phyloP scores from a whole-genome alignment of 768 basidiomycete genomes.

The Serpula lacrymans region DNA sequence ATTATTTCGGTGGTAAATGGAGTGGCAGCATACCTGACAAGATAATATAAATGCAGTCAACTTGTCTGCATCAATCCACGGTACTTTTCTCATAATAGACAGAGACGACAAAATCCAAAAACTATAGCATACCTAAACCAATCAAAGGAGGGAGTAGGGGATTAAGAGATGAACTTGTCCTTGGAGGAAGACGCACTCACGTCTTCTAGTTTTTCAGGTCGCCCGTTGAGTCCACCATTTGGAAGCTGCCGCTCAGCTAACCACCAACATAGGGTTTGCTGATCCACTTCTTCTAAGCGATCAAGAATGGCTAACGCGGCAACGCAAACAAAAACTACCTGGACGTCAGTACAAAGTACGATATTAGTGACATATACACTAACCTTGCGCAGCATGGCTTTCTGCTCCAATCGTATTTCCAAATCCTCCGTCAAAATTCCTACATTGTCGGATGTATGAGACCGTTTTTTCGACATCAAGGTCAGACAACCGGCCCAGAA shows the following conservation, averaged over 20 bases:
- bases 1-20: background rate
- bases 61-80: slow-evolving; percentile 86
- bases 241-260: slow-evolving; percentile 89
- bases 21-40: slow-evolving; percentile 58
- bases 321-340: slow-evolving; percentile 82
- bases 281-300: slow-evolving; percentile 73
- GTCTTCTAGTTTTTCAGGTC: slow-evolving; percentile 97
- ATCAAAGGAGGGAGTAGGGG: background rate
- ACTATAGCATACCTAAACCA: slow-evolving; percentile 88
- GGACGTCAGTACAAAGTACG: background rate
- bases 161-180: background rate
- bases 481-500: slow-evolving; percentile 70
- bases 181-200: slow-evolving; percentile 42
- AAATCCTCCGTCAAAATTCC: slow-evolving; percentile 96
- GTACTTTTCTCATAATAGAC: slow-evolving; percentile 75
- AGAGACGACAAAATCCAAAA: slow-evolving; percentile 93
- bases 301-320: slow-evolving; percentile 87
- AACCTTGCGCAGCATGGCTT: slow-evolving; percentile 90
- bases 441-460: slow-evolving; percentile 70
- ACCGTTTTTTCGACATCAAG: slow-evolving; percentile 69
- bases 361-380: slow-evolving; percentile 7
- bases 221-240: slow-evolving; percentile 90
- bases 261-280: slow-evolving; percentile 88
- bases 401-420: slow-evolving; percentile 83
- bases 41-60: slow-evolving; percentile 81